A percentile compares a stretch with the other conserved stretches of the same genome.
Evolutionary conservation across 768 basidiomycete species (phyloP).

Genomic region (Dentipellis fragilis): DNA sequence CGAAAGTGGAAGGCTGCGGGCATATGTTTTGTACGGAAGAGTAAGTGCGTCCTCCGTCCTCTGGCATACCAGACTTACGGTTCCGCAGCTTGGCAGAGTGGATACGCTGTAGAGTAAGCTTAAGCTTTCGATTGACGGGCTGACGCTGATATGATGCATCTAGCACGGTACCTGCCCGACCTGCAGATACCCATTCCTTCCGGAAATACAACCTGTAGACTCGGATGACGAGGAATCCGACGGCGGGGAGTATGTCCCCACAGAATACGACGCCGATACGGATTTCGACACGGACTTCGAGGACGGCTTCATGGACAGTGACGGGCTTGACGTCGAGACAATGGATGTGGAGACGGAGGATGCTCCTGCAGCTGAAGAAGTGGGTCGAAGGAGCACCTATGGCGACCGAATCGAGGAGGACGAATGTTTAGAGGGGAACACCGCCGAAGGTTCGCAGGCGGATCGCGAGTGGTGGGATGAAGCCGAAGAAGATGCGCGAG

Average conservation of each 20-base stretch:
- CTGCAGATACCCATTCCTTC: conserved; percentile 50
- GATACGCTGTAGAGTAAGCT: conserved; percentile 46
- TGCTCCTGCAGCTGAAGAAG: conserved; percentile 12
- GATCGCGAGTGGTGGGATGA: conserved; percentile 6
- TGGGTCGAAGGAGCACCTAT: conserved; percentile 27
- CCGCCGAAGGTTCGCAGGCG: neutral
- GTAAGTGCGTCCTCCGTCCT: conserved; percentile 25
- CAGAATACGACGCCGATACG: conserved; percentile 35
- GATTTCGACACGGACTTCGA: conserved; percentile 20
- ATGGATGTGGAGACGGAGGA: conserved; percentile 14
- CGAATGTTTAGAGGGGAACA: conserved; percentile 9
- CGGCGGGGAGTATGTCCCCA: conserved; percentile 56
- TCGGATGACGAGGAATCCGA: conserved; percentile 59
- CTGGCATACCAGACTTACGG: neutral
- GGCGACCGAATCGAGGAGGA: conserved; percentile 19
- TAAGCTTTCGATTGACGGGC: conserved; percentile 5
- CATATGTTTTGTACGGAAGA: conserved; percentile 63
- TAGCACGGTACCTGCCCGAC: conserved; percentile 68
- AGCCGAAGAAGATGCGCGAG: conserved; percentile 5
- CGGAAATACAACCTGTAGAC: conserved; percentile 38
- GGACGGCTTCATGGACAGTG: conserved; percentile 14
- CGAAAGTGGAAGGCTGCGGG: conserved; percentile 48
- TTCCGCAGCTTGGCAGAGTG: conserved; percentile 48
- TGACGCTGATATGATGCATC: conserved; percentile 2
- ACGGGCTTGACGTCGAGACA: conserved; percentile 13